These are phyloP conservation scores for Cladosporium austrohemisphaericum DNA, from an alignment of 2,329 filamentous ascomycete species.

Conservation along the genomic window DNA sequence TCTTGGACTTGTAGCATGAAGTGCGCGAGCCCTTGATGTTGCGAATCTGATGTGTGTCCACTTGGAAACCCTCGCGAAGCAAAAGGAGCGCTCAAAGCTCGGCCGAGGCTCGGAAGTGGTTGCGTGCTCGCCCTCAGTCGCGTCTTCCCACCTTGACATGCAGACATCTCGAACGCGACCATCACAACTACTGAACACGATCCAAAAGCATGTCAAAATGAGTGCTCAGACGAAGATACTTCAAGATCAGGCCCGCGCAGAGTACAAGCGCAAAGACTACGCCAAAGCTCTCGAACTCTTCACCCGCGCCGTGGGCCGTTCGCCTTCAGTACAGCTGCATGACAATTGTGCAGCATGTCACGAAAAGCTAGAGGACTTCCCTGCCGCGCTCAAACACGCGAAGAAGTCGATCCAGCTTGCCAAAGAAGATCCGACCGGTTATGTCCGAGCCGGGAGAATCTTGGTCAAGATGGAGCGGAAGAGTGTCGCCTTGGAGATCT, in stretches of 20 bases:
- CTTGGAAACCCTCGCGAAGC: too few species aligned
- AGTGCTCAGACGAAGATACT: conserved; percentile 12
- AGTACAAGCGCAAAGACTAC: conserved; percentile 44
- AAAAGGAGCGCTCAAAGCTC: too few species aligned
- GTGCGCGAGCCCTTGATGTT: too few species aligned
- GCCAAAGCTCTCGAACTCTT: conserved; percentile 39
- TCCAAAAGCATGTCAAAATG: conserved; percentile 10
- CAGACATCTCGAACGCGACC: too few species aligned
- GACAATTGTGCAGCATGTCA: conserved; percentile 56
- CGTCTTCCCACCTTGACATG: too few species aligned
- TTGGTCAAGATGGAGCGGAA: conserved; percentile 48
- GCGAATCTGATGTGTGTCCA: too few species aligned
- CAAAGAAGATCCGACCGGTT: conserved; percentile 53
- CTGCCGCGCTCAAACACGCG: conserved; percentile 54
- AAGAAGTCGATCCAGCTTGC: conserved; percentile 52
- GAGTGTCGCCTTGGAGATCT: conserved; percentile 54
- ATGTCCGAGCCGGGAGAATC: conserved; percentile 52
- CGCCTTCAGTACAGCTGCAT: conserved; percentile 39
- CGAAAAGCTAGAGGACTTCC: conserved; percentile 50
- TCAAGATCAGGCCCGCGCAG: conserved; percentile 40
- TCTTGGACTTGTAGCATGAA: too few species aligned
- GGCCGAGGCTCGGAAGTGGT: too few species aligned
- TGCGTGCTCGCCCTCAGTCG: too few species aligned
- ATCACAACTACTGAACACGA: too few species aligned
- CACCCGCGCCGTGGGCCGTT: conserved; percentile 28